Base-by-base conservation (phyloP, 2,329 filamentous ascomycete species). In the Penicillium sp. region DNA sequence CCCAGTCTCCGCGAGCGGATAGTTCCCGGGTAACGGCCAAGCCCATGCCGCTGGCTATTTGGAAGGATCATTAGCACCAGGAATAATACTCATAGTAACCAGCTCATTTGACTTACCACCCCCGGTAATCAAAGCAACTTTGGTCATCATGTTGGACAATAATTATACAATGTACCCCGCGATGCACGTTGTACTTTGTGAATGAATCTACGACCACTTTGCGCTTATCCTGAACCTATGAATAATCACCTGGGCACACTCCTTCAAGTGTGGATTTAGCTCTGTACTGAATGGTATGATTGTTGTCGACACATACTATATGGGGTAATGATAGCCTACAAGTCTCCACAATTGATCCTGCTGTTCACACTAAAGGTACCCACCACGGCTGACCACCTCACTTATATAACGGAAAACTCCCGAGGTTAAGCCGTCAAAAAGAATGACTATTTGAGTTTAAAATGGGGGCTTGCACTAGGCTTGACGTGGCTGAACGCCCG, bases 11-110 rank as follows among this genome's bases (percentile, higher is more conserved):
- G 31, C 70, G 70, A n/a, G 65, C 55, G 16, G 71, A 71, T 46
- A 80, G 71, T 21, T 71, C 70, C 60, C 70, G 63, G n/a, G 77
- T 75, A 51, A 78, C 75, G 14, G 73, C 73, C 22, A 80, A 67
- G 49, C 78, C 78, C 68, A 80, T 78, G 43, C 77, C 78, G 59
- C 73, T 74, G 56, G 75, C 76, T 77, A 55, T 14, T 42, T 24
- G 16, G 14, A 42, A 9, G 19, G 7, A 29, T 31, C 27, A 31
- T 33, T 27, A 42, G 19, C n/a, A 27, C 27, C 11, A 29, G n/a
- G 21, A 24, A 1, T 4, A 4, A n/a, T 45, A 14, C 16, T 24
- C 31, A 45, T 39, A 9, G 21, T 33, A 27, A 21, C 31, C 16
- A 54, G 13, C 3, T 43, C 26, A 24, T 37, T 13, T 29, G 26